Evolutionary conservation across 202 grass and related monocot species (phyloP).

Genomic region (Brachypodium distachyon): DNA sequence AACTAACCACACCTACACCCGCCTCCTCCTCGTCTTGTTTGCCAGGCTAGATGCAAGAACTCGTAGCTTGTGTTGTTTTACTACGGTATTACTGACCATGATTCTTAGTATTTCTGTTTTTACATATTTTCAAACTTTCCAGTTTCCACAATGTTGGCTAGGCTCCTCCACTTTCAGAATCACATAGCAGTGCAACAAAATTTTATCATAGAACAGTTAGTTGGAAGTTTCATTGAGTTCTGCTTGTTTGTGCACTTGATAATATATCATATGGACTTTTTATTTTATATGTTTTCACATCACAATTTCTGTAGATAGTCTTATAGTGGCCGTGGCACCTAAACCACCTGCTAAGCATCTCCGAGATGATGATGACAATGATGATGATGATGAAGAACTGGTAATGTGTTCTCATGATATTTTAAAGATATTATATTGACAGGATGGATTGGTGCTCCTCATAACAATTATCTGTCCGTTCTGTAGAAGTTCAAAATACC

Average conservation of each 20-base stretch:
- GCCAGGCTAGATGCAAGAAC: background rate
- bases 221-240: background rate
- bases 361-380: background rate
- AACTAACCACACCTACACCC: background rate
- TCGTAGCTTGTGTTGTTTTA: background rate
- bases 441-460: background rate
- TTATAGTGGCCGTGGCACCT: constrained; percentile 56
- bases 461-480: background rate
- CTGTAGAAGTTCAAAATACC: constrained; percentile 60
- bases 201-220: background rate
- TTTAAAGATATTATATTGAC: background rate
- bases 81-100: background rate
- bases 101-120: no score
- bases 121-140: no score
- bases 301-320: constrained; percentile 38
- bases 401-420: constrained; percentile 9
- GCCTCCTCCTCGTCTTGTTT: background rate
- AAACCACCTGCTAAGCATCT: constrained; percentile 69
- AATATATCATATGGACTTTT: background rate
- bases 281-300: background rate
- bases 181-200: background rate
- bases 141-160: background rate
- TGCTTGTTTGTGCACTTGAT: background rate
- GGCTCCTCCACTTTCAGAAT: background rate
- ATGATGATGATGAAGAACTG: constrained; percentile 36